Conservation (phyloP, 164 flowering plant species). For the Vitis cinerea region DNA sequence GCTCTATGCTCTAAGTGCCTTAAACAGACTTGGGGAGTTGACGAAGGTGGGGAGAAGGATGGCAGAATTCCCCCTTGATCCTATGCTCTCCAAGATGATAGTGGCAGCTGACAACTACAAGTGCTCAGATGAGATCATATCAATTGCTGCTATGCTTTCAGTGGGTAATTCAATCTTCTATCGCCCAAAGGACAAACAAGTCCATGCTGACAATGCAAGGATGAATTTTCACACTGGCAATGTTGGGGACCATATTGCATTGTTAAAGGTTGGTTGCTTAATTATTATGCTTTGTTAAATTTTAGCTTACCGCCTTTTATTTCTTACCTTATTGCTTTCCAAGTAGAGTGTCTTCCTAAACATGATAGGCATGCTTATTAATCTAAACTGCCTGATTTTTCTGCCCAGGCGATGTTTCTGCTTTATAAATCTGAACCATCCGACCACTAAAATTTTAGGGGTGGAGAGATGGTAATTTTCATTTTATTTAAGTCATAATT, state of each 20-base stretch:
- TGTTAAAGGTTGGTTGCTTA: conserved; percentile 64
- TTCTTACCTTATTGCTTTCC: background rate
- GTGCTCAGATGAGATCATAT: conserved; percentile 88
- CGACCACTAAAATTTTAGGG: background rate
- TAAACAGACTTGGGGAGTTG: conserved; percentile 84
- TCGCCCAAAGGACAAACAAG: conserved; percentile 97
- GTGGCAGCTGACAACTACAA: conserved; percentile 85
- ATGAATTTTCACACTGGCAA: conserved; percentile 92
- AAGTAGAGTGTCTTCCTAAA: background rate
- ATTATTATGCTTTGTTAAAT: background rate
- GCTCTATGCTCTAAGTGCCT: conserved; percentile 81
- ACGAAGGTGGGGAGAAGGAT: conserved; percentile 88
- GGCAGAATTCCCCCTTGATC: conserved; percentile 98
- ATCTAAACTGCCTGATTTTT: background rate
- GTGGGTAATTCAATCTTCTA: conserved; percentile 93
- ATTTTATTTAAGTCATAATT: background rate
- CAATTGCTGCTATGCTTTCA: conserved; percentile 95
- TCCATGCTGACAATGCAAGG: conserved; percentile 96
- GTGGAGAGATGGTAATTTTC: background rate
- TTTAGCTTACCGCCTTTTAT: background rate
- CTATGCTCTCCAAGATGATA: conserved; percentile 96
- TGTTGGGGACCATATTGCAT: conserved; percentile 97
- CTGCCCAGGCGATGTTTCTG: background rate
- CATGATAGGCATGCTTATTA: background rate
- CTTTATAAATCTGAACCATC: background rate